phyloP scores from a whole-genome alignment of 2,329 filamentous ascomycete species.

The Geoglossum cookeanum region DNA sequence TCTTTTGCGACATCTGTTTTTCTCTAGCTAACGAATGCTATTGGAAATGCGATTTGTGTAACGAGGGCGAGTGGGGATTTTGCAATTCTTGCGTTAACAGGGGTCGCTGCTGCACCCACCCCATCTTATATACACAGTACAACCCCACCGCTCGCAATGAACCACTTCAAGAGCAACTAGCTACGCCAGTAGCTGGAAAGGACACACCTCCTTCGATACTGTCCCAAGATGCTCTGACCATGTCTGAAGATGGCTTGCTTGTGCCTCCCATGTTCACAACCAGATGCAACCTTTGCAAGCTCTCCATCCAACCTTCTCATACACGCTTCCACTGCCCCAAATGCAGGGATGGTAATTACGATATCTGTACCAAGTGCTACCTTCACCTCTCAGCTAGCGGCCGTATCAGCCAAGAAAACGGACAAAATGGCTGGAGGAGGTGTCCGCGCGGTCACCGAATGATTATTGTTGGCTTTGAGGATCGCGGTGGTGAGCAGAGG shows the following conservation, averaged over 20 bases:
- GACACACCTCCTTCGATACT: slow-evolving; percentile 7
- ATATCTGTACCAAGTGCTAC: slow-evolving; percentile 70
- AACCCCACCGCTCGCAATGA: neutral
- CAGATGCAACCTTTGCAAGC: slow-evolving; percentile 59
- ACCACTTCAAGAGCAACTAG: slow-evolving; percentile 7
- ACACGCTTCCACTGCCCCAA: slow-evolving; percentile 63
- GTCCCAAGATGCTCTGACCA: neutral
- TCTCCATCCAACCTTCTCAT: slow-evolving; percentile 48
- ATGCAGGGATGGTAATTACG: slow-evolving; percentile 68
- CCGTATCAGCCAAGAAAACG: slow-evolving; percentile 56
- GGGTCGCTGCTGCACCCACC: slow-evolving; percentile 63
- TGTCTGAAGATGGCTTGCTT: slow-evolving; percentile 5
- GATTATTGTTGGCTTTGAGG: slow-evolving; percentile 47
- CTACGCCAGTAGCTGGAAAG: slow-evolving; percentile 8
- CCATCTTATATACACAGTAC: slow-evolving; percentile 41
- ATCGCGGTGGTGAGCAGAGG: slow-evolving; percentile 25
- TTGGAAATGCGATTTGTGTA: slow-evolving; percentile 77
- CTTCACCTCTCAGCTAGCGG: slow-evolving; percentile 40
- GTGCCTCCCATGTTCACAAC: slow-evolving; percentile 53
- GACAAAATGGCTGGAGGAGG: slow-evolving; percentile 62
- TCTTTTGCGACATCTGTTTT: slow-evolving; percentile 65
- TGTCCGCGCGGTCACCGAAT: slow-evolving; percentile 70
- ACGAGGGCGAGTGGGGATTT: slow-evolving; percentile 87
- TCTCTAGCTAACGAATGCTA: slow-evolving; percentile 64
- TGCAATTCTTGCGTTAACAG: slow-evolving; percentile 76